Evolutionary conservation across 2,329 filamentous ascomycete genomes (phyloP).

Genomic region (Aspergillus awamori): DNA sequence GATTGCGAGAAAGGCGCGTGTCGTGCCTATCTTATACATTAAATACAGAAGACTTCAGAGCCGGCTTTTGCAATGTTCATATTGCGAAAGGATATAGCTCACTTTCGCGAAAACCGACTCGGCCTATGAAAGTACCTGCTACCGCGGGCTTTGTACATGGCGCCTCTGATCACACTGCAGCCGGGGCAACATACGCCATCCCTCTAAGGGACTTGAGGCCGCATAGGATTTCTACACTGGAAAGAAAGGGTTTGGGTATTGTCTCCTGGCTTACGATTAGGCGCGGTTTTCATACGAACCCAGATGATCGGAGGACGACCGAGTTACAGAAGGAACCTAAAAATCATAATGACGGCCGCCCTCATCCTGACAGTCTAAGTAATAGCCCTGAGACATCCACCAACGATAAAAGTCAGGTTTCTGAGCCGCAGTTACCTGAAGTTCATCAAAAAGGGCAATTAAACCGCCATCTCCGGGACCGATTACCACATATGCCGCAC

Average conservation of each 20-base stretch:
- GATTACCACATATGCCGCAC: conserved; percentile 72
- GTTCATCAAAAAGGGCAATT: conserved; percentile 20
- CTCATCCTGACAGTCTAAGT: conserved; percentile 1
- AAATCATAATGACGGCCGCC: conserved; percentile 20
- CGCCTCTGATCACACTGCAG: conserved; percentile 36
- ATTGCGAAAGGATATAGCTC: conserved; percentile 24
- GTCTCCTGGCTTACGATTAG: conserved; percentile 30
- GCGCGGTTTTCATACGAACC: conserved; percentile 36
- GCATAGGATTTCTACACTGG: conserved; percentile 24
- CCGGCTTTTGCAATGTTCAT: conserved; percentile 18
- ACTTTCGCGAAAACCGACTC: conserved; percentile 33
- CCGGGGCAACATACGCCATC: conserved; percentile 36
- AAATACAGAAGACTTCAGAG: conserved; percentile 18
- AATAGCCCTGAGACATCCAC: conserved; percentile 14
- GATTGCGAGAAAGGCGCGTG: conserved; percentile 30
- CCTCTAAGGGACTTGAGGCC: conserved; percentile 35
- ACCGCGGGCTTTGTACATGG: conserved; percentile 59
- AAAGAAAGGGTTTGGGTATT: conserved; percentile 22
- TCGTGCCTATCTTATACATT: conserved; percentile 21
- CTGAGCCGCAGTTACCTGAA: conserved; percentile 28
- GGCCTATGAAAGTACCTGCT: conserved; percentile 56
- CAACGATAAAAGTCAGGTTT: conserved; percentile 23
- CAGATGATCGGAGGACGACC: conserved; percentile 22
- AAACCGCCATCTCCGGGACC: conserved; percentile 56
- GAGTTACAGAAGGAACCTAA: conserved; percentile 19